Evolutionary conservation across 805 yeast species (phyloP), one percentile per base, ranked within the genome.

Genomic region (Starmerella cellae): DNA sequence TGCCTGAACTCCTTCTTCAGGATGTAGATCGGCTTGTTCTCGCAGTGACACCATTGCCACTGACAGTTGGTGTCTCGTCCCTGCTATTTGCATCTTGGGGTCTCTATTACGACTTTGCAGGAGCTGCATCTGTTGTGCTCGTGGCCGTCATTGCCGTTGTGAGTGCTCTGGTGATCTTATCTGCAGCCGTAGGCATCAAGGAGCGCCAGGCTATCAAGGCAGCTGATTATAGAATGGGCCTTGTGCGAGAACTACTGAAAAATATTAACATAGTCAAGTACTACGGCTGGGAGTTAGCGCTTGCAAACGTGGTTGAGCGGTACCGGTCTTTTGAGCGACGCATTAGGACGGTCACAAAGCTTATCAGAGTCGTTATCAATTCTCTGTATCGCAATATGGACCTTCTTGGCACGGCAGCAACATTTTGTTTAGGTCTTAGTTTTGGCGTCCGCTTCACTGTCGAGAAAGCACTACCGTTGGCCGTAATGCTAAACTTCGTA

Each of bases 221-320:
- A 6, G 84, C 94, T 3, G 95, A 85, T 59, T 60, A 64, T 20
- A 74, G 96, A 55, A 82, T 85, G 17, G 68, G 75, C 41, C 67
- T 73, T 40, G 74, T 82, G 60, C 78, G 81, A 51, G 96, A 85
- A 59, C 71, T 82, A 26, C 64, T 85, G 49, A 74, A 71, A 54
- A 75, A 79, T 49, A 72, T 85, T 67, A 81, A 79, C 58, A 70
- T 78, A 59, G 81, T 85, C 58, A 85, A 85, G 63, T 80, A 71
- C 58, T 85, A 84, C 58, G 81, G 91, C 1, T 85, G 95, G 95
- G 95, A 87, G 62, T 67, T 67, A 26, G 83, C 95, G 0, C 83
- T 82, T 56, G 66, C 68, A 38, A 58, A 67, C 6, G 64, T 68
- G 37, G 68, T 87, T 30, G 42, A 38, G 14, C 31, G 29, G 2